Conservation (phyloP, 2,329 filamentous ascomycete species). For the Sarocladium strictum region DNA sequence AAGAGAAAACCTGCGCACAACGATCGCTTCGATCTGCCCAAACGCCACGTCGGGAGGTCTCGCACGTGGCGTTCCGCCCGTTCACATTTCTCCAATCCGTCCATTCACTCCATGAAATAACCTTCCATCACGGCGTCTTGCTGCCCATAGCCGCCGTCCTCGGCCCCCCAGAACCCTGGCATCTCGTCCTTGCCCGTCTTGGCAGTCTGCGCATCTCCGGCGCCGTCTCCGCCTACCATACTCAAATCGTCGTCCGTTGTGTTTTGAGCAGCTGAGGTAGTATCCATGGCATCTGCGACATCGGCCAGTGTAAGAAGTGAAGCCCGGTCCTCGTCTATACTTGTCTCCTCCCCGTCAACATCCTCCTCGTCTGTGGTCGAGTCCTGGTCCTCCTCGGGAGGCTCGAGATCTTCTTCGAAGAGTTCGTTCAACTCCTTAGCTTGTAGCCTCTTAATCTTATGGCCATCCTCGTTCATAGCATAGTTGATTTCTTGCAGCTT, state of each 20-base stretch:
- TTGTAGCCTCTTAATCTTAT: constrained; percentile 7
- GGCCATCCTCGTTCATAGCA: constrained; percentile 24
- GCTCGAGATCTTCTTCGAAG: background rate
- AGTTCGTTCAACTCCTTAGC: background rate
- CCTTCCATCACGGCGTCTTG: background rate
- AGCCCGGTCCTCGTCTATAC: too few relatives aligned
- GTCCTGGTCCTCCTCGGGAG: too few relatives aligned
- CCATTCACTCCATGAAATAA: too few relatives aligned
- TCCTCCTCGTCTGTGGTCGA: background rate
- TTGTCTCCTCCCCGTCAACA: background rate
- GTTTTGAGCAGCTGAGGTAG: too few relatives aligned
- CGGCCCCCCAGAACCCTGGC: background rate
- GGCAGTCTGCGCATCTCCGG: background rate
- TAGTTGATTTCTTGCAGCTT: constrained; percentile 44
- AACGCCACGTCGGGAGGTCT: too few relatives aligned
- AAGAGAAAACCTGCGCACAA: too few relatives aligned
- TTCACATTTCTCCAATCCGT: too few relatives aligned
- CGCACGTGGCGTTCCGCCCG: too few relatives aligned
- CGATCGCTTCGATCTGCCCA: too few relatives aligned
- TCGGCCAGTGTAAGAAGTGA: too few relatives aligned
- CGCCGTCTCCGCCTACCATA: background rate
- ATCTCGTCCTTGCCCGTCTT: background rate
- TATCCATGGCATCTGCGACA: too few relatives aligned
- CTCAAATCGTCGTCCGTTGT: background rate
- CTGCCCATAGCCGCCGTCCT: background rate